Evolutionary conservation across 345 rosid species (phyloP).

Genomic region (Citrus trifoliata): DNA sequence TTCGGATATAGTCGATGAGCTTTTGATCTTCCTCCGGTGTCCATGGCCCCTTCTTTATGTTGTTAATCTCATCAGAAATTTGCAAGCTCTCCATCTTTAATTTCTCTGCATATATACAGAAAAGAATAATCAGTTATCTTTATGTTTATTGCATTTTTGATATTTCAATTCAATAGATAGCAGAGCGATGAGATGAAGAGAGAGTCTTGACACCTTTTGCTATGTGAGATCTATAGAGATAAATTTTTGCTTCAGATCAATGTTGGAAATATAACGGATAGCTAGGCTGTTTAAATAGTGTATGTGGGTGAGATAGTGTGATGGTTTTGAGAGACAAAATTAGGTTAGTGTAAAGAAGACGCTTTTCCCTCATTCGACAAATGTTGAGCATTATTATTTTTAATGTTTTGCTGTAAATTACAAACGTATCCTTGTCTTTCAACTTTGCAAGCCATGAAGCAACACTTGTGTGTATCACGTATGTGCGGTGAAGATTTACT

Average conservation of each 20-base stretch:
- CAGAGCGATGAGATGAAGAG: background rate
- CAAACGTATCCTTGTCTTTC: slow-evolving; percentile 6
- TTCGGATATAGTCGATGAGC: slow-evolving; percentile 47
- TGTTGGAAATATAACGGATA: background rate
- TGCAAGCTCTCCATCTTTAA: slow-evolving; percentile 41
- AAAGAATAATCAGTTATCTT: background rate
- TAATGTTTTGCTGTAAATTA: background rate
- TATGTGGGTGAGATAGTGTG: background rate
- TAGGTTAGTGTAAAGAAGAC: background rate
- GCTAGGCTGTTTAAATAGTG: slow-evolving; percentile 24
- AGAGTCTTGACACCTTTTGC: slow-evolving; percentile 1
- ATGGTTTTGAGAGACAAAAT: background rate
- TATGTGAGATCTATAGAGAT: background rate
- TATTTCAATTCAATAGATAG: background rate
- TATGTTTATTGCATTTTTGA: background rate
- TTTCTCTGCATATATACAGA: slow-evolving; percentile 6
- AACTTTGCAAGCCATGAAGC: slow-evolving; percentile 2
- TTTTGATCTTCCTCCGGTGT: slow-evolving; percentile 63
- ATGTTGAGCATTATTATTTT: background rate
- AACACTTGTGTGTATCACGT: too few relatives aligned
- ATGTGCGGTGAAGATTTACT: too few relatives aligned
- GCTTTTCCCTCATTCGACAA: slow-evolving; percentile 11
- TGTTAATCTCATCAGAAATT: slow-evolving; percentile 36
- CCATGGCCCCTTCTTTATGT: slow-evolving; percentile 79
- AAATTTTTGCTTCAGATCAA: background rate